phyloP scores from a whole-genome alignment of 495 filamentous ascomycete genomes.

The Ramalina intermedia region DNA sequence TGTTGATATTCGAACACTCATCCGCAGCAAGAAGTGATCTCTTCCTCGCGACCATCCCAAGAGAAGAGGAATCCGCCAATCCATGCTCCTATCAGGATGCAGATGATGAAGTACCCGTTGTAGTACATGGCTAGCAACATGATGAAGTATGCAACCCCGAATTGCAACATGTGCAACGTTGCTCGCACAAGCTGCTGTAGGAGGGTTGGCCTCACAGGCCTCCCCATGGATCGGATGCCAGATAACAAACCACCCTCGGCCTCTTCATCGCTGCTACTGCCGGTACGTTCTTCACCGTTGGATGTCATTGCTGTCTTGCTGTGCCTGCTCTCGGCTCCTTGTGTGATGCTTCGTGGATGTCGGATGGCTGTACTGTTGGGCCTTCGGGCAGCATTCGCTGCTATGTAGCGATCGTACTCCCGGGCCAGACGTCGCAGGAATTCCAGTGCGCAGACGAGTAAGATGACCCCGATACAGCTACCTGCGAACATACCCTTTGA shows the following conservation, averaged over 20 bases:
- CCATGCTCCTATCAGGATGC: constrained; percentile 6
- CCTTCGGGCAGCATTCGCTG: neutral
- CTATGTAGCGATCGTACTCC: constrained; percentile 46
- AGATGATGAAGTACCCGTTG: constrained; percentile 29
- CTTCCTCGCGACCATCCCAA: constrained; percentile 1
- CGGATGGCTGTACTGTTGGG: neutral
- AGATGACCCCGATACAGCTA: constrained; percentile 54
- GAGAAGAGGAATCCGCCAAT: constrained; percentile 7
- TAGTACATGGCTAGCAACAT: constrained; percentile 59
- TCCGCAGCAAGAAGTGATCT: too few species aligned
- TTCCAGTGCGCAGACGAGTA: constrained; percentile 49
- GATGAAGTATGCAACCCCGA: constrained; percentile 55
- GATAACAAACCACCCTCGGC: neutral
- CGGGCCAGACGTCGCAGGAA: constrained; percentile 41
- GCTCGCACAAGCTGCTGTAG: constrained; percentile 47
- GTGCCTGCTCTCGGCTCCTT: neutral
- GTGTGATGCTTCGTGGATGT: neutral
- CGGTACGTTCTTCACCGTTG: neutral
- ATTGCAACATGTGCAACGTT: constrained; percentile 48
- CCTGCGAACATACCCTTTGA: constrained; percentile 49
- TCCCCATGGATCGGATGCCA: neutral
- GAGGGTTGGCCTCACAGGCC: neutral
- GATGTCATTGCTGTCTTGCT: neutral
- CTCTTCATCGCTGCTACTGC: neutral
- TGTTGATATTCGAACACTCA: too few species aligned